Evolutionary conservation across 2,329 filamentous ascomycete species (phyloP).

Genomic region (Dothistroma septosporum): DNA sequence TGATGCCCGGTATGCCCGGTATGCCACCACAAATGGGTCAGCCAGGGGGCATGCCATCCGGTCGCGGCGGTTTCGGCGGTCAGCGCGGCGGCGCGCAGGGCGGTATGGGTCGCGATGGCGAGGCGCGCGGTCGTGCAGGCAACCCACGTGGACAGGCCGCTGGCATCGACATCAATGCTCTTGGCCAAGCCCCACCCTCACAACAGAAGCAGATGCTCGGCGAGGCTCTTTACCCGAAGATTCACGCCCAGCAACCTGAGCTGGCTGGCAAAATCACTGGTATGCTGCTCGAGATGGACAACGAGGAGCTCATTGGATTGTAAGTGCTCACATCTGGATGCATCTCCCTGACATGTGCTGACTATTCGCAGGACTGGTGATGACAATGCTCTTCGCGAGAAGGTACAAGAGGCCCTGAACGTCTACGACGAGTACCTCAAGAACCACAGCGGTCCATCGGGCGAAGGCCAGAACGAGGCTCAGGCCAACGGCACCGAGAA

Average conservation of each 20-base stretch:
- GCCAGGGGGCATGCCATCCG: conserved; percentile 37
- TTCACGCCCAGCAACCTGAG: conserved; percentile 87
- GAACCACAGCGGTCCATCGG: conserved; percentile 54
- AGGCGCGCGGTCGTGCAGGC: conserved; percentile 37
- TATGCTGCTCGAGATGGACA: conserved; percentile 99
- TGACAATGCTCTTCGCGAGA: conserved; percentile 79
- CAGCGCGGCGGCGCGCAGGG: conserved; percentile 34
- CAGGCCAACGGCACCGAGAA: conserved; percentile 35
- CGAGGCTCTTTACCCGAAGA: conserved; percentile 98
- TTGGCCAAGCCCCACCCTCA: conserved; percentile 55
- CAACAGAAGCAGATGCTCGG: conserved; percentile 99
- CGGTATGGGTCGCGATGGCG: conserved; percentile 31
- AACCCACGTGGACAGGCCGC: conserved; percentile 32
- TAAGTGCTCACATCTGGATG: conserved; percentile 56
- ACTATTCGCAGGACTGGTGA: conserved; percentile 69
- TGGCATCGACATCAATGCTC: conserved; percentile 49
- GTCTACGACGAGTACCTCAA: conserved; percentile 99
- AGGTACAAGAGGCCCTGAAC: conserved; percentile 94
- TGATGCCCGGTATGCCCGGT: conserved; percentile 27
- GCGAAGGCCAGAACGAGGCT: conserved; percentile 27
- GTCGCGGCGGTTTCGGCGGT: conserved; percentile 37
- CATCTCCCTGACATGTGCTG: conserved; percentile 23
- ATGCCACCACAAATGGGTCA: conserved; percentile 59
- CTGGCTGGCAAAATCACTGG: conserved; percentile 98
- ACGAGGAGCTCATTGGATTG: conserved; percentile 87